phyloP scores from a whole-genome alignment of 1,284 basidiomycete genomes.

The Athelia psychrophila region DNA sequence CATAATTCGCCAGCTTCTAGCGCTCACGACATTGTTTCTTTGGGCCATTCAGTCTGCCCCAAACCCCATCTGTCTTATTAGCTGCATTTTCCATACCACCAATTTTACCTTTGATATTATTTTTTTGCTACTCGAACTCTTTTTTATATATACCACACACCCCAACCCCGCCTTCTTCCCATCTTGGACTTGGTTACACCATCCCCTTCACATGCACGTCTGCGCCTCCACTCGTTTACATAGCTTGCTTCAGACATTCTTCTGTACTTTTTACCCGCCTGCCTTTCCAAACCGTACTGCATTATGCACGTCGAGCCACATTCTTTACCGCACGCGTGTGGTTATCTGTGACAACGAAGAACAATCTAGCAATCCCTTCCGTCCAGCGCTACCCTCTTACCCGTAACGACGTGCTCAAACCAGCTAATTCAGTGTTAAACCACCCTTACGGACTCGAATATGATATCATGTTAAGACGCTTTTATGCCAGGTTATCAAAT shows the following conservation, averaged over 20 bases:
- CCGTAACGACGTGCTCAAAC: background rate
- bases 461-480: too few relatives aligned
- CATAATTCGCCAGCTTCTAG: constrained; percentile 16
- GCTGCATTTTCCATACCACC: background rate
- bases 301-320: constrained; percentile 2
- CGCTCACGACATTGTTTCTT: background rate
- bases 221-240: background rate
- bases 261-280: background rate
- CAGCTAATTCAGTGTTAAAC: too few relatives aligned
- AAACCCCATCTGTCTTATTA: background rate
- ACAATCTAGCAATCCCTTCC: background rate
- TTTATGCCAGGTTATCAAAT: too few relatives aligned
- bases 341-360: background rate
- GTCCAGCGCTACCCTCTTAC: background rate
- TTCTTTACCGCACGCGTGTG: background rate
- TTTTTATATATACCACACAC: background rate
- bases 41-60: background rate
- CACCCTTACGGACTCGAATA: too few relatives aligned
- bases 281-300: constrained; percentile 2
- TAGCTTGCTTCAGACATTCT: background rate
- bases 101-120: background rate
- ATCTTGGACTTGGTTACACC: background rate
- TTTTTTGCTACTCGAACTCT: background rate
- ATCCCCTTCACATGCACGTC: background rate
- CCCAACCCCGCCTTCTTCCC: too few relatives aligned